Evolutionary conservation across 192 early-diverging fungal genomes (phyloP).

Genomic region (Coemansia sp.): DNA sequence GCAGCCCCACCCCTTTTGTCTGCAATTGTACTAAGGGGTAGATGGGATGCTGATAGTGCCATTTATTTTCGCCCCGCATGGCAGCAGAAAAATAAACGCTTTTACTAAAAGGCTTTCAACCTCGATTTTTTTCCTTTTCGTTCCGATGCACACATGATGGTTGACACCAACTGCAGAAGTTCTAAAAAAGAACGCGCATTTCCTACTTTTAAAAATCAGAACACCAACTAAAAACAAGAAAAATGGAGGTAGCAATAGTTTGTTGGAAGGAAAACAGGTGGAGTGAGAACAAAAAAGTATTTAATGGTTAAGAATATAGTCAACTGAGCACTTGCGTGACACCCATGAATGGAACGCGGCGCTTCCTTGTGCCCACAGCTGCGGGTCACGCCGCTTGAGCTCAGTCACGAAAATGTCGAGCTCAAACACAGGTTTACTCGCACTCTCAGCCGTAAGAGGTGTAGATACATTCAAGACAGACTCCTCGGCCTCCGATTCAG

Average conservation of each 20-base stretch:
- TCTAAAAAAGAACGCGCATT: not conserved
- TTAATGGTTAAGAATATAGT: slow-evolving; percentile 43
- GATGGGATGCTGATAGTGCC: not conserved
- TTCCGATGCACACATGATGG: not conserved
- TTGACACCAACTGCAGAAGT: not conserved
- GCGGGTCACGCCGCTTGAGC: slow-evolving; percentile 38
- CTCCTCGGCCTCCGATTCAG: slow-evolving; percentile 5
- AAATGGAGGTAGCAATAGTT: not conserved
- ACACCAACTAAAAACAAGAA: not conserved
- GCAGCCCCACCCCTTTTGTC: not conserved
- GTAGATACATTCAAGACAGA: not conserved
- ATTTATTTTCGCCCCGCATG: not conserved
- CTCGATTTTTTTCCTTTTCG: not conserved
- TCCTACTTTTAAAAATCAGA: not conserved
- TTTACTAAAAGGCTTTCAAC: not conserved
- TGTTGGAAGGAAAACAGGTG: not conserved
- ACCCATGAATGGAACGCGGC: slow-evolving; percentile 40
- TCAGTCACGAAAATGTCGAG: slow-evolving; percentile 50
- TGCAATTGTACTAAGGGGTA: not conserved
- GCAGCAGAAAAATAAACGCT: not conserved
- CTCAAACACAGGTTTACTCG: slow-evolving; percentile 42
- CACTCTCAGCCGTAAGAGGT: not conserved
- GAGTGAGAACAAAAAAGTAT: not conserved
- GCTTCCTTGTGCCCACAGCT: slow-evolving; percentile 29
- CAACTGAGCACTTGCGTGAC: slow-evolving; percentile 45